Conservation (phyloP, 805 yeast genomes). For the Lipomyces sp. region DNA sequence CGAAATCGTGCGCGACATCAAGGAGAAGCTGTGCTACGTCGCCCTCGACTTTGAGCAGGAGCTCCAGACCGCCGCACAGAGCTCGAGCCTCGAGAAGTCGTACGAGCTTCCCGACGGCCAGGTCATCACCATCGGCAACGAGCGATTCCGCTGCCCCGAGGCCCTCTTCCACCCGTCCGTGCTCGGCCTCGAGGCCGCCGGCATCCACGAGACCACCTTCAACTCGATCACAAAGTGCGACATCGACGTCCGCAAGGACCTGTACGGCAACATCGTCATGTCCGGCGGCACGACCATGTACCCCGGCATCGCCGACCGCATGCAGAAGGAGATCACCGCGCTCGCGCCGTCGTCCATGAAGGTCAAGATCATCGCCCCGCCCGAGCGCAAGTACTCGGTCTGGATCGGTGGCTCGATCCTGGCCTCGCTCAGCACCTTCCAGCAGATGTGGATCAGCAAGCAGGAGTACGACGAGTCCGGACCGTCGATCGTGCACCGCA, state of each 20-base stretch:
- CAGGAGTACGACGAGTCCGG: constrained; percentile 99
- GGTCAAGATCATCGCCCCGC: constrained; percentile 99
- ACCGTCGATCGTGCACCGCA: constrained; percentile 97
- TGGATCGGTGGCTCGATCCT: constrained; percentile 99
- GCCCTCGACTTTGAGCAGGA: constrained; percentile 99
- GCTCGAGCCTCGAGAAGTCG: constrained; percentile 96
- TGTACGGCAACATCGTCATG: constrained; percentile 98
- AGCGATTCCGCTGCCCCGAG: constrained; percentile 99
- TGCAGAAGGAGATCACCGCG: constrained; percentile 99
- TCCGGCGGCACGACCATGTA: constrained; percentile 99
- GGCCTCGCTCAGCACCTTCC: constrained; percentile 98
- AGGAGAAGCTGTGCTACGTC: constrained; percentile 97
- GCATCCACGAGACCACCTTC: constrained; percentile 97
- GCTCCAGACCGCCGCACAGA: constrained; percentile 98
- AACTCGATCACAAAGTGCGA: constrained; percentile 98
- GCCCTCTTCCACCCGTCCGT: constrained; percentile 98
- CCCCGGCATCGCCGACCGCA: constrained; percentile 99
- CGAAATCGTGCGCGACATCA: constrained; percentile 96
- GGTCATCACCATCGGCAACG: constrained; percentile 99
- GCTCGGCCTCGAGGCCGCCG: constrained; percentile 88
- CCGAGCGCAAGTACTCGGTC: constrained; percentile 89
- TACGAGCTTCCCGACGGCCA: constrained; percentile 99
- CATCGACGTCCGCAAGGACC: constrained; percentile 97
- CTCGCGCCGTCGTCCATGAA: constrained; percentile 99
- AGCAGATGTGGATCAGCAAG: constrained; percentile 99